phyloP scores from a whole-genome alignment of 148 eudicot species.

The Amaranthus cruentus region DNA sequence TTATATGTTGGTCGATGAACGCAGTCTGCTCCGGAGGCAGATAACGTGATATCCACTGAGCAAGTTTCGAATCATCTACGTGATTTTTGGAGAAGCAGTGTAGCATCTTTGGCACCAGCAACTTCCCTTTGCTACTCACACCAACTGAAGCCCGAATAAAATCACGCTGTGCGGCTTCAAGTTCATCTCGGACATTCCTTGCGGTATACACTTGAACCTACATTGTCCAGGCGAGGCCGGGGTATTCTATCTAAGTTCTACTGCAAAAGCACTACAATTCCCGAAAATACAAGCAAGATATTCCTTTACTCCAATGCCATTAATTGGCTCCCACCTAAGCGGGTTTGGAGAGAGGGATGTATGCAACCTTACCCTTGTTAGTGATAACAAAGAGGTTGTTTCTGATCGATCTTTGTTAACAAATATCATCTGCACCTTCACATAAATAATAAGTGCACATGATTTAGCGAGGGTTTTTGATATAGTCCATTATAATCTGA shows the following conservation, averaged over 20 bases:
- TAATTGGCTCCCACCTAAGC: too few species aligned
- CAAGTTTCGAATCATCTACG: conserved; percentile 34
- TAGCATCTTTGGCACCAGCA: conserved; percentile 36
- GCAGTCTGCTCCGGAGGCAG: conserved; percentile 35
- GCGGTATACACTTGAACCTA: conserved; percentile 35
- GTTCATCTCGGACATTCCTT: conserved; percentile 31
- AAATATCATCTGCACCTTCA: too few species aligned
- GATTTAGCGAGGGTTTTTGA: too few species aligned
- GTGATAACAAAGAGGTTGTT: too few species aligned
- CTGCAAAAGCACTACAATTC: too few species aligned
- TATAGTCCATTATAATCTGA: too few species aligned
- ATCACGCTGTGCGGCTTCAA: conserved; percentile 34
- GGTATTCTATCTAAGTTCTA: neutral
- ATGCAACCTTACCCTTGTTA: too few species aligned
- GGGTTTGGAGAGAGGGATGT: too few species aligned
- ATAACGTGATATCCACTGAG: conserved; percentile 30
- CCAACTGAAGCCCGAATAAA: conserved; percentile 35
- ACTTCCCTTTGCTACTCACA: conserved; percentile 35
- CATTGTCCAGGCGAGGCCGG: conserved; percentile 6
- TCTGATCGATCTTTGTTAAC: too few species aligned
- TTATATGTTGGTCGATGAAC: conserved; percentile 32
- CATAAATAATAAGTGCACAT: too few species aligned
- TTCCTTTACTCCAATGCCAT: too few species aligned
- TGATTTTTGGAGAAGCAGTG: conserved; percentile 26
- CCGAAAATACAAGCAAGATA: too few species aligned